phyloP scores from a whole-genome alignment of 1,139 yeast genomes.

The Candida sanyaensis region DNA sequence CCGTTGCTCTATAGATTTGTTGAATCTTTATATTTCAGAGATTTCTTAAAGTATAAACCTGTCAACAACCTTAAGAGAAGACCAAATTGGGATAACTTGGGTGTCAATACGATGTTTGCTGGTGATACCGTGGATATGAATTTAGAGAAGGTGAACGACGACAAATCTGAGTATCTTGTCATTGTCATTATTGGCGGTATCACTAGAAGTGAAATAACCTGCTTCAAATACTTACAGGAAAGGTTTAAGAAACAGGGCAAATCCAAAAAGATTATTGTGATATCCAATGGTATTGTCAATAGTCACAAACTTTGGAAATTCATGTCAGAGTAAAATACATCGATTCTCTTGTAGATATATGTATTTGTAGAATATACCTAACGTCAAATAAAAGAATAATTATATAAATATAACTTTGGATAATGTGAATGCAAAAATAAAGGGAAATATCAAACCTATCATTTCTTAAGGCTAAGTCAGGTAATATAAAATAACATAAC shows the following conservation, averaged over 20 bases:
- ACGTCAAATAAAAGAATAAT: neutral
- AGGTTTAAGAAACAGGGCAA: conserved; percentile 30
- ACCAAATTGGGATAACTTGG: conserved; percentile 48
- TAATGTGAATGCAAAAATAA: neutral
- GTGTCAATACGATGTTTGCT: conserved; percentile 38
- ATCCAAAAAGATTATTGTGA: conserved; percentile 47
- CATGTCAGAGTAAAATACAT: conserved; percentile 4
- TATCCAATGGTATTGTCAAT: conserved; percentile 60
- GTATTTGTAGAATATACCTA: conserved; percentile 2
- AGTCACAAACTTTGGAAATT: conserved; percentile 34
- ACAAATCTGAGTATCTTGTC: conserved; percentile 44
- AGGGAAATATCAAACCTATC: neutral
- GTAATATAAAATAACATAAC: neutral
- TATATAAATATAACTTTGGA: neutral
- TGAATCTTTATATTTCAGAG: conserved; percentile 52
- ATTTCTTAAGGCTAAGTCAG: neutral
- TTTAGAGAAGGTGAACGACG: conserved; percentile 32
- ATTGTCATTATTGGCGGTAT: conserved; percentile 69
- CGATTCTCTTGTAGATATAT: neutral
- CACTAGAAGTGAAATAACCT: conserved; percentile 75
- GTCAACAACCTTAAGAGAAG: conserved; percentile 38
- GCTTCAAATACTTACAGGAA: conserved; percentile 57
- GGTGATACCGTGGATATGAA: conserved; percentile 40
- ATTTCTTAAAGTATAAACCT: conserved; percentile 46
- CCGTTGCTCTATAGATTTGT: conserved; percentile 50